Percentiles rank a stretch among this genome's conserved stretches.
Evolutionary conservation across 2,329 filamentous ascomycete genomes (phyloP).

Genomic region (Colletotrichum sp.): DNA sequence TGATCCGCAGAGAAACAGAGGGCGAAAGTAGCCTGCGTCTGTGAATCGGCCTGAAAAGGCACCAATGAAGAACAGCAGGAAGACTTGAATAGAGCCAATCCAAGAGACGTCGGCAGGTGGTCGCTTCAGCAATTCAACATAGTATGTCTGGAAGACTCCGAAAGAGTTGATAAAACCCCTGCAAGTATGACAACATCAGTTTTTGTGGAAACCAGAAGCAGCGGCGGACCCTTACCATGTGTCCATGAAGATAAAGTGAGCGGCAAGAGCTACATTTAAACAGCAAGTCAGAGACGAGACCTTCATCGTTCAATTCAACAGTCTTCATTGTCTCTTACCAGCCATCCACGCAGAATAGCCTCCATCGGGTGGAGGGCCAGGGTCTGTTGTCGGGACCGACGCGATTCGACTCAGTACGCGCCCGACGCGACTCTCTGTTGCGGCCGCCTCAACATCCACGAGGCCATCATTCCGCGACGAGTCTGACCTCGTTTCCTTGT

Average conservation of each 20-base stretch:
- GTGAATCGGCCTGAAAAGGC: conserved; percentile 46
- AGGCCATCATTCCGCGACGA: neutral
- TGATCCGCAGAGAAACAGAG: conserved; percentile 41
- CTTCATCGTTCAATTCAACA: neutral
- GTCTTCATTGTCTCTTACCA: neutral
- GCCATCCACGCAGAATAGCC: conserved; percentile 14
- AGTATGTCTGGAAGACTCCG: conserved; percentile 52
- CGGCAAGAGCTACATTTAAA: neutral
- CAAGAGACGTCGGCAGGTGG: conserved; percentile 45
- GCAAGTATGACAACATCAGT: neutral
- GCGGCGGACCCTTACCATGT: conserved; percentile 4
- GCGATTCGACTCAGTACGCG: conserved; percentile 15
- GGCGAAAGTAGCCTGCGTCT: conserved; percentile 48
- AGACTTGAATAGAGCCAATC: conserved; percentile 50
- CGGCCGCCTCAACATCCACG: neutral
- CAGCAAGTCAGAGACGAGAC: neutral
- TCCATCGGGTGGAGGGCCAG: conserved; percentile 14
- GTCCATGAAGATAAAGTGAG: conserved; percentile 20
- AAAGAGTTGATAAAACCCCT: conserved; percentile 52
- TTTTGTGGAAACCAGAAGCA: too few relatives aligned
- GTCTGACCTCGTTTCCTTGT: conserved; percentile 16
- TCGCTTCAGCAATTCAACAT: conserved; percentile 36
- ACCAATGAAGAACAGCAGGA: conserved; percentile 46
- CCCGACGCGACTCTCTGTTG: neutral
- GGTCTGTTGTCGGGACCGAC: neutral